Evolutionary conservation across 169 alveolate species (phyloP), one percentile per base, ranked within the genome.

Genomic region (Miamiensis avidus): DNA sequence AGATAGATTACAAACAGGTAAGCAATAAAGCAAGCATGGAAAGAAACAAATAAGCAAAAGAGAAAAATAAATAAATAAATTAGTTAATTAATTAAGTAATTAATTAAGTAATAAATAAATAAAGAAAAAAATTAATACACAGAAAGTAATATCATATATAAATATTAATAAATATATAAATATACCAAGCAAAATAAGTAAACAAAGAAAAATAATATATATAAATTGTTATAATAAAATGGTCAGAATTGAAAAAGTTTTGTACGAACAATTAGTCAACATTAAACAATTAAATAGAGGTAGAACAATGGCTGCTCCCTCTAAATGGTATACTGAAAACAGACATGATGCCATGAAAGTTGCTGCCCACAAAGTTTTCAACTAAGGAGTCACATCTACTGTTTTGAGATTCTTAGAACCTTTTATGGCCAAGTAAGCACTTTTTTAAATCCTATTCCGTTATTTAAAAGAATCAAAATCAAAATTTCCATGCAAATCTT

Each of bases 211-310:
- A 49, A 20, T 49, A 49, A 49, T 49, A 11, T 49, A 11, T 49
- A 49, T 49, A 11, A 49, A 49, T 49, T 49, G 20, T 4, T 11
- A 20, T 11, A 49, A 11, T 11, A 11, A 49, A 49, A 85, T 86
- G 90, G 90, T 86, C 75, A 76, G 90, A 86, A 75, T 86, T 27
- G 90, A 86, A 74, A 86, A 86, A 74, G 74, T 81, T 30, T 25
- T 81, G 74, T 86, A 78, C 74, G 90, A 86, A 81, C 65, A 86
- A 76, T 65, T 86, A 49, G 87, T 75, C 29, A 86, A 86, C 84
- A 75, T 69, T 32, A 75, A 76, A 29, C 65, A 82, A 28, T 65
- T 86, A 28, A 75, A 76, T 26, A 79, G 90, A 65, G 85, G 65
- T 49, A 86, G 90, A 81, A 64, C 31, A 29, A 81, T 86, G 27